Conservation (phyloP, 108 stramenopile genomes). For the Skeletonema menzelii region DNA sequence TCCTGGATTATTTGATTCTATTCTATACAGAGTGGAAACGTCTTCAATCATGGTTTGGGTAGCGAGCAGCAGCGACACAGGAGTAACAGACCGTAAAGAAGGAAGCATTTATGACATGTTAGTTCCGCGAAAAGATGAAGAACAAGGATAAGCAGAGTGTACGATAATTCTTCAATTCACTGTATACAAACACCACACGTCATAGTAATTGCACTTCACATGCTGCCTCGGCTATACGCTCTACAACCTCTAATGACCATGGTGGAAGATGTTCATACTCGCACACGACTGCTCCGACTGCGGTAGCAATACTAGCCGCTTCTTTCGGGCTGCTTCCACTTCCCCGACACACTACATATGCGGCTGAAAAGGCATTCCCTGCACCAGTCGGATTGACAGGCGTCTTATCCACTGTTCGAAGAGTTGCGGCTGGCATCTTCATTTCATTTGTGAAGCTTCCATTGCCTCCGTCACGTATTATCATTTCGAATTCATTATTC, state of each 20-base stretch:
- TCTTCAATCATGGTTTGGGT: too few species aligned
- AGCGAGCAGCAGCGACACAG: too few species aligned
- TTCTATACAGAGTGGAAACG: too few species aligned
- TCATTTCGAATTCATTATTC: conserved; percentile 13
- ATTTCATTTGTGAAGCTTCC: conserved; percentile 34
- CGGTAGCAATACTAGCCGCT: conserved; percentile 52
- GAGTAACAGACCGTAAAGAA: too few species aligned
- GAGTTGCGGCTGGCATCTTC: conserved; percentile 34
- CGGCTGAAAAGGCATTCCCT: conserved; percentile 59
- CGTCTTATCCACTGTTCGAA: conserved; percentile 35
- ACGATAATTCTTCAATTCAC: too few species aligned
- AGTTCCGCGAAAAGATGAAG: conserved; percentile 48
- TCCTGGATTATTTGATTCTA: too few species aligned
- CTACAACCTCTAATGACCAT: conserved; percentile 45
- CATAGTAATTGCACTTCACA: conserved; percentile 19
- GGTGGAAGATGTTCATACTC: conserved; percentile 57
- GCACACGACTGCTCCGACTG: conserved; percentile 62
- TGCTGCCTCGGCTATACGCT: conserved; percentile 39
- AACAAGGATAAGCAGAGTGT: conserved; percentile 18
- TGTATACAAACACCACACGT: neutral
- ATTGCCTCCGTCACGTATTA: conserved; percentile 39
- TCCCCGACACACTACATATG: conserved; percentile 41
- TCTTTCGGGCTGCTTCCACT: conserved; percentile 22
- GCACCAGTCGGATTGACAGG: conserved; percentile 64
- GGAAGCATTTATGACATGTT: too few species aligned